Base-by-base conservation (phyloP, 768 basidiomycete species). In the Suillus alpinus region DNA sequence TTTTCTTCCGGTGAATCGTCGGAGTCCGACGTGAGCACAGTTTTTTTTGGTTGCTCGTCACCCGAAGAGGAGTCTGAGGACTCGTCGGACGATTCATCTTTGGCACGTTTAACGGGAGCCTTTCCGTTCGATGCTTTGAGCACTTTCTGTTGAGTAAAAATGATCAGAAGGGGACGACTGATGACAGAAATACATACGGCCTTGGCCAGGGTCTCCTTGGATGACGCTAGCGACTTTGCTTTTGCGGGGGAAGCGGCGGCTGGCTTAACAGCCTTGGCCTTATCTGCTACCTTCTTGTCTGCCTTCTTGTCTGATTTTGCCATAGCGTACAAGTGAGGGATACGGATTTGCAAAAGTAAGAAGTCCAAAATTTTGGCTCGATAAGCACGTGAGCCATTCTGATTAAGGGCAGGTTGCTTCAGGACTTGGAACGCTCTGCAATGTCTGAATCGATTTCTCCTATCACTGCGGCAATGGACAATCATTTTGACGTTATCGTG, bases 401-500 rank as follows among this genome's bases (percentile, higher is more conserved):
- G 20, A 6, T 60, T 69, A 67, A 73, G 68, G 69, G 72, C 71
- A 74, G 67, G 66, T 41, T 39, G 4, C 10, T 59, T 53, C 51
- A 18, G 16, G 53, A 55, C 53, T 55, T 12, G 0, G 4, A 20
- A 23, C 20, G 20, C n/a, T 20, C 2, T n/a, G 31, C 9, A 7
- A 3, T 20, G 2, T 7, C 32, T 34, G 20, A n/a, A 52, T 52
- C 51, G 20, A 7, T 20, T 36, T 13, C 52, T 26, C 26, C 20
- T 16, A 55, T 44, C 23, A 36, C 49, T 31, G 7, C 29, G 16
- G 12, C 40, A 31, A 80, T 77, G 76, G 75, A 79, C 2, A 66
- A 74, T 61, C 69, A 76, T 40, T 89, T 91, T 64, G 89, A 93
- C 64, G 83, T 84, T 34, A 77, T 89, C 41, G 76, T 92, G 43